Conservation (phyloP, 768 basidiomycete genomes). For the Nidula microcarpa region DNA sequence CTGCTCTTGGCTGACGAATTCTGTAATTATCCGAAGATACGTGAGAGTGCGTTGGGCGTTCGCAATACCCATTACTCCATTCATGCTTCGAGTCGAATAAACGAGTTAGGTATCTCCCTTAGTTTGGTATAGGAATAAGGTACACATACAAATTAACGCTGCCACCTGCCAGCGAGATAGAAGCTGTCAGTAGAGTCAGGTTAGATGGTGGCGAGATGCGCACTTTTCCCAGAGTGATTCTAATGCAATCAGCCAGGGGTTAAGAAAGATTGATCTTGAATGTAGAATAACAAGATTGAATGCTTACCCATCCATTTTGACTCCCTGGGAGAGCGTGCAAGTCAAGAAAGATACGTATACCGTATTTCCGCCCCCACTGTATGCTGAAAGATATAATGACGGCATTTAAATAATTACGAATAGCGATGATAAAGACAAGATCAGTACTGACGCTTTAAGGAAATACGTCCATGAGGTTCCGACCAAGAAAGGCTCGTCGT, state of each 20-base stretch:
- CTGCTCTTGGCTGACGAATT: conserved; percentile 82
- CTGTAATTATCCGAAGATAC: conserved; percentile 75
- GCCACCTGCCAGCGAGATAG: conserved; percentile 32
- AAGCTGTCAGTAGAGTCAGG: conserved; percentile 1
- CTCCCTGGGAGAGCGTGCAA: conserved; percentile 68
- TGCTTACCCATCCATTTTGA: conserved; percentile 76
- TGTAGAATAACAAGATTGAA: not conserved
- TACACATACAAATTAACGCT: conserved; percentile 57
- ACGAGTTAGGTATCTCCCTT: conserved; percentile 8
- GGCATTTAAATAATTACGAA: not conserved
- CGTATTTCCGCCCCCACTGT: conserved; percentile 91
- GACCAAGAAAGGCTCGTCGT: conserved; percentile 78
- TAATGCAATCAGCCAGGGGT: conserved; percentile 9
- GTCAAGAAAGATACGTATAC: conserved; percentile 84
- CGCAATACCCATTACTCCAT: conserved; percentile 85
- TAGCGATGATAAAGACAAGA: conserved; percentile 4
- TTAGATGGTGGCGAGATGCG: not conserved
- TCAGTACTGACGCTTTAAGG: conserved; percentile 34
- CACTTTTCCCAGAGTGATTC: conserved; percentile 38
- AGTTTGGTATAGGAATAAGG: conserved; percentile 10
- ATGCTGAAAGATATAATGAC: conserved; percentile 42
- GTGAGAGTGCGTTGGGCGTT: conserved; percentile 85
- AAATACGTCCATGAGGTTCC: conserved; percentile 73
- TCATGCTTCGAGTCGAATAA: conserved; percentile 33
- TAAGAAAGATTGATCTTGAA: conserved; percentile 5